Conservation (phyloP, 2,329 filamentous ascomycete genomes). For the Fusarium bactridioides region DNA sequence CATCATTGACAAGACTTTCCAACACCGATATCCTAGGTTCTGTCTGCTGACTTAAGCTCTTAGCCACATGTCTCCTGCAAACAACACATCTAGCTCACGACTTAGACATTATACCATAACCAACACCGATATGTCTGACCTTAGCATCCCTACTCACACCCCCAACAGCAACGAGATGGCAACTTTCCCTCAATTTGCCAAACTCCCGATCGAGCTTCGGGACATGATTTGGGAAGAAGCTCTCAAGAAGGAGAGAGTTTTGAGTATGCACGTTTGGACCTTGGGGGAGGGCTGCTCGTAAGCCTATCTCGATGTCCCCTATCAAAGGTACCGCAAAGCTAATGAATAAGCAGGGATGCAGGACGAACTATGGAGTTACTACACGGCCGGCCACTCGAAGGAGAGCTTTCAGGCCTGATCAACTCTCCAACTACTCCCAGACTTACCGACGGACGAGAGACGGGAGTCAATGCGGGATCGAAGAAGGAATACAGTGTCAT, state of each 20-base stretch:
- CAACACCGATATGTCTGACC: not conserved
- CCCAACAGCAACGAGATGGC: not conserved
- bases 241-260: not conserved
- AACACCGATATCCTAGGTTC: too few species aligned
- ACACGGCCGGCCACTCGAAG: not conserved
- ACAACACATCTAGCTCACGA: too few species aligned
- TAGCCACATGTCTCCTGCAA: too few species aligned
- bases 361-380: not conserved
- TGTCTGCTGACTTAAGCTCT: too few species aligned
- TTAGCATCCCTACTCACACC: not conserved
- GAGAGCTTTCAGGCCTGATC: not conserved
- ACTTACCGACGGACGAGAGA: too few species aligned
- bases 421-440: not conserved
- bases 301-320: not conserved
- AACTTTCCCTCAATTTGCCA: not conserved
- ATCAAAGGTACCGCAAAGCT: not conserved
- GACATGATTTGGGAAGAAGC: not conserved
- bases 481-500: not conserved
- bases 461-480: fast-evolving
- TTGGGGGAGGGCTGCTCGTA: not conserved
- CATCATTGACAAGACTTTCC: fast-evolving
- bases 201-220: not conserved
- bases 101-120: too few species aligned
- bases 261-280: not conserved
- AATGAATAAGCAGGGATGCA: not conserved